A percentile compares a stretch with the other conserved stretches of the same genome.
Conservation (phyloP, 202 grass and related monocot species). For the Musa balbisiana region DNA sequence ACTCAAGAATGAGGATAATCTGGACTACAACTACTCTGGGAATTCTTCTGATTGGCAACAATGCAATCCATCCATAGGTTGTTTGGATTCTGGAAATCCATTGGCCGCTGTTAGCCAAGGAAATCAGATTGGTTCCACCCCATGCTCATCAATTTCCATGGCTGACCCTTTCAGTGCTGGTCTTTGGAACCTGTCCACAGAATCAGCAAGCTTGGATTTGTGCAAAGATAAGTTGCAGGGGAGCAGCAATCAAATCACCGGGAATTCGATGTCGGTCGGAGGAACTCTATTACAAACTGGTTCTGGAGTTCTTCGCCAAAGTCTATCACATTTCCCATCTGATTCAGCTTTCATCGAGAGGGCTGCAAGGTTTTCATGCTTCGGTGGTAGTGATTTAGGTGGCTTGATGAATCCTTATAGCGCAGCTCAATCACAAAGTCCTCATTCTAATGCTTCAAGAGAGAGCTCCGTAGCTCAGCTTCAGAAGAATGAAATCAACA, state of each 20-base stretch:
- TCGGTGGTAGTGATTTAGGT: slow-evolving; percentile 18
- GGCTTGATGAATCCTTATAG: slow-evolving; percentile 15
- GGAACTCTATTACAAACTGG: neutral
- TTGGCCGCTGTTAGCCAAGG: neutral
- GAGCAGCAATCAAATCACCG: neutral
- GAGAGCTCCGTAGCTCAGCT: neutral
- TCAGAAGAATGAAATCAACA: slow-evolving; percentile 28
- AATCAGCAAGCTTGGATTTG: neutral
- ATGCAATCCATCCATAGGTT: slow-evolving; percentile 32
- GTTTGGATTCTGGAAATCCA: slow-evolving; percentile 3
- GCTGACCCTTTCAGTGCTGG: neutral
- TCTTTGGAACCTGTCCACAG: slow-evolving; percentile 2
- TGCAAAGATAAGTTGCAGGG: neutral
- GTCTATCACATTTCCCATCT: slow-evolving; percentile 25
- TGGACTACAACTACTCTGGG: slow-evolving; percentile 8
- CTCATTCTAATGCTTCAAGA: neutral
- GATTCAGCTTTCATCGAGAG: slow-evolving; percentile 78
- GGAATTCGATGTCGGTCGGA: neutral
- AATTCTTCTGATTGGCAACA: slow-evolving; percentile 51
- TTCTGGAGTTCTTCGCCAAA: slow-evolving; percentile 30
- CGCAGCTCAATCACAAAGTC: neutral
- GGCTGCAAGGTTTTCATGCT: slow-evolving; percentile 71
- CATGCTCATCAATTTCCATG: slow-evolving; percentile 4
- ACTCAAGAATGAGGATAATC: slow-evolving; percentile 21
- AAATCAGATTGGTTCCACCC: slow-evolving; percentile 1